Evolutionary conservation across 495 filamentous ascomycete genomes (phyloP), one percentile per base, ranked within the genome.

Genomic region (Penicillium nucicola): DNA sequence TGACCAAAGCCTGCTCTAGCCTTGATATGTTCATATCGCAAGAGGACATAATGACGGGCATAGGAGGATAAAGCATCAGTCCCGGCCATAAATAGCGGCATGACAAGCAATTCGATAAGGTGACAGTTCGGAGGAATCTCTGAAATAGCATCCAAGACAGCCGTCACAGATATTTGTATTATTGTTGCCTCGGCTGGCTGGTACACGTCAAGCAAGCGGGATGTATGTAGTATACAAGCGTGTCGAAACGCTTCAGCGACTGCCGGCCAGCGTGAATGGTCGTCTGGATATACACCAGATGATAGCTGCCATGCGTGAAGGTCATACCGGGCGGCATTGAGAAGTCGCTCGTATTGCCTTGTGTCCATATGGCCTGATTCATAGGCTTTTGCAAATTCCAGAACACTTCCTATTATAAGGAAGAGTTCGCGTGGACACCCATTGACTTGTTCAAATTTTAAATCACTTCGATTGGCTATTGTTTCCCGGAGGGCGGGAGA

Each of bases 11-110:
- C 67, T 6, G 67, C 65, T 42, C 64, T 51, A 22, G 48, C 46
- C 46, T 67, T 60, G 15, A 70, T 60, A 19, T 72, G 59, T 4
- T 40, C 55, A 12, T 68, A 38, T 22, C 67, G 57, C 14, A 65
- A 12, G 3, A 69, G 23, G 20, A 69, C 46, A 48, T 72, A 72
- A 50, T 71, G 69, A 8, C 58, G 64, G 4, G 69, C 64, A 44
- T 68, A 64, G 1, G 56, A 51, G 10, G 64, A 60, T 5, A 72
- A 47, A 11, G 52, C 60, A 44, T 72, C 69, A 1, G 64, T 58
- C 8, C 69, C 69, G 13, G 67, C 67, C 58, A 72, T 68, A 33
- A 72, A 72, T 0, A 72, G 44, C 13, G 69, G 69, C 25, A 72
- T 48, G 1, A 72, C 63, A 33, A 61, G 20, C 9, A 72, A 52